Percentiles rank a stretch among this genome's conserved stretches.
Conservation (phyloP, 257 asterid species). For the Plectranthus barbatus region DNA sequence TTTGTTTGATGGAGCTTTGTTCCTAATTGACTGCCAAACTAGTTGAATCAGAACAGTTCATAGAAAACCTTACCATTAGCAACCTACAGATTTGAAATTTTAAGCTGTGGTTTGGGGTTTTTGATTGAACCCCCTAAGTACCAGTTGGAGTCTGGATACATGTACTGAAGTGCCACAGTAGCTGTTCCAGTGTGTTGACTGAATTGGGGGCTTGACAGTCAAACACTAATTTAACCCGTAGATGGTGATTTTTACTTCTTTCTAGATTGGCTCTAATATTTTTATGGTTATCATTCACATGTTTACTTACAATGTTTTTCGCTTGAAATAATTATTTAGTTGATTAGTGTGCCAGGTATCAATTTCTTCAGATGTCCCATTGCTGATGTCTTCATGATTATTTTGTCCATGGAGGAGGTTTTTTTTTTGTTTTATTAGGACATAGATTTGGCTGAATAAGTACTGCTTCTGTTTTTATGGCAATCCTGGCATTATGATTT, state of each 20-base stretch:
- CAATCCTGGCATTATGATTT: background rate
- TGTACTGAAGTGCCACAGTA: background rate
- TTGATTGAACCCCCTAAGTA: background rate
- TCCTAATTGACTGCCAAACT: background rate
- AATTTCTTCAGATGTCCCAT: background rate
- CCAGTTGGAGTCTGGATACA: background rate
- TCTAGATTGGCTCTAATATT: background rate
- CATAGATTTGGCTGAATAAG: background rate
- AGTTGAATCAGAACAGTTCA: background rate
- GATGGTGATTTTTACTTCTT: background rate
- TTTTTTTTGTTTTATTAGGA: background rate
- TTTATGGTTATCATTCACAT: background rate
- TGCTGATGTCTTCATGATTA: slow-evolving; percentile 2
- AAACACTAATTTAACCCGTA: background rate
- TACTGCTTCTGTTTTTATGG: background rate
- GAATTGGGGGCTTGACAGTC: slow-evolving; percentile 9
- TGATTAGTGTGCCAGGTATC: background rate
- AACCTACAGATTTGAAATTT: too few species aligned
- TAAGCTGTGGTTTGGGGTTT: background rate
- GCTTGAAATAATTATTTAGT: background rate
- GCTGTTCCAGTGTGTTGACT: background rate
- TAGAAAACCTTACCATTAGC: too few species aligned
- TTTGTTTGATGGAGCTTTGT: background rate
- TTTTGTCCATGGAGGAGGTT: background rate
- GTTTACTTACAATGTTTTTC: background rate